phyloP scores from a whole-genome alignment of 2,329 filamentous ascomycete species.

The Penicillium palitans region DNA sequence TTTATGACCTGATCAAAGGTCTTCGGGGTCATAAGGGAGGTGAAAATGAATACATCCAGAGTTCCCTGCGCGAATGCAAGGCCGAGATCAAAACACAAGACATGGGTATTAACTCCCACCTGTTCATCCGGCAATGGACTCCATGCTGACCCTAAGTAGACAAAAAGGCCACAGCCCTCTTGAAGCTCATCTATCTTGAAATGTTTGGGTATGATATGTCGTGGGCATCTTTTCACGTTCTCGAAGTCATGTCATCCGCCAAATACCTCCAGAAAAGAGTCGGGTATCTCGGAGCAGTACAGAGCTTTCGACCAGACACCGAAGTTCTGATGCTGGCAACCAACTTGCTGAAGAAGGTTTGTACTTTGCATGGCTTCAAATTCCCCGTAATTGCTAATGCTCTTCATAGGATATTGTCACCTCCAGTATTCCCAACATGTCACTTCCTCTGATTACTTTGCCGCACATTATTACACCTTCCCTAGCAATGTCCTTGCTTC shows the following conservation, averaged over 20 bases:
- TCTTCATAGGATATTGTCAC: slow-evolving; percentile 56
- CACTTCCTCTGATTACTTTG: slow-evolving; percentile 83
- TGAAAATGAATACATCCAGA: slow-evolving; percentile 93
- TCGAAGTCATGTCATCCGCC: slow-evolving; percentile 96
- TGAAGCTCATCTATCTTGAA: slow-evolving; percentile 96
- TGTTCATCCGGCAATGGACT: background rate
- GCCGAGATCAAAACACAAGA: slow-evolving; percentile 89
- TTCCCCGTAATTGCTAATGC: slow-evolving; percentile 15
- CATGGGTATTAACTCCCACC: slow-evolving; percentile 63
- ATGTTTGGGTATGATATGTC: slow-evolving; percentile 99
- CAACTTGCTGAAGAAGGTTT: slow-evolving; percentile 89
- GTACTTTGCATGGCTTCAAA: slow-evolving; percentile 2
- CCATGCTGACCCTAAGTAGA: slow-evolving; percentile 53
- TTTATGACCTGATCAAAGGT: slow-evolving; percentile 97
- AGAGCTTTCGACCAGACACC: slow-evolving; percentile 93
- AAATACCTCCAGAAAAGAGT: slow-evolving; percentile 96
- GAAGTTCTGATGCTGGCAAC: slow-evolving; percentile 97
- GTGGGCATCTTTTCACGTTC: slow-evolving; percentile 96
- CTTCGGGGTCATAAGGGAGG: slow-evolving; percentile 92
- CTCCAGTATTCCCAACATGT: slow-evolving; percentile 72
- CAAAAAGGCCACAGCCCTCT: slow-evolving; percentile 89
- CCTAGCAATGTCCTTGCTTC: slow-evolving; percentile 82
- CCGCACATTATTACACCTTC: slow-evolving; percentile 93
- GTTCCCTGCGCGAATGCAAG: slow-evolving; percentile 91
- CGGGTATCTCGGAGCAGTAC: slow-evolving; percentile 90